Evolutionary conservation across 2,329 filamentous ascomycete genomes (phyloP), one percentile per base, ranked within the genome.

Genomic region (Colletotrichum tofieldiae): DNA sequence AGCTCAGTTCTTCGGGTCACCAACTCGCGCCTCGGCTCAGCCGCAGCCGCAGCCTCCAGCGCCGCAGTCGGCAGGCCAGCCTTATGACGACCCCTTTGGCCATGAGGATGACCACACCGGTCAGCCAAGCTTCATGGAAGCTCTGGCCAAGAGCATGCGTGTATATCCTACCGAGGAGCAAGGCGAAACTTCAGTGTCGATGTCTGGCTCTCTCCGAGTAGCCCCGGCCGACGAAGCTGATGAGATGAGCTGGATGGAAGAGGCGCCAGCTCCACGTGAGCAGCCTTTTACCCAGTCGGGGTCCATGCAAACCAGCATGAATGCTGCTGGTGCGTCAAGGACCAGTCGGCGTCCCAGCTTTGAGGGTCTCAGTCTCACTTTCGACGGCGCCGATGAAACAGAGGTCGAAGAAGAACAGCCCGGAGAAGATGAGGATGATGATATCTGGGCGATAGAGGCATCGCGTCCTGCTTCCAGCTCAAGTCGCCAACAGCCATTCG

Each of bases 371-470:
- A 63, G 60, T 41, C 45, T 63, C 35, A 26, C 62, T 45, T 35
- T 45, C 7, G 67, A 73, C n/a, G 45, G 29, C 7, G 73, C 37
- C 18, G 70, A 65, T 23, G 63, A 71, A 20, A 74, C 47, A 8
- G 67, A 73, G 29, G 54, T 65, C 41, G 32, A 66, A 5, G 72
- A 75, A 12, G 73, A 66, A 20, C 62, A 68, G 2, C 41, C 43
- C 9, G 74, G 75, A 16, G 74, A 67, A 14, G 37, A 63, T 8
- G 63, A 58, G 20, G 82, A 83, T 35, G 85, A 86, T n/a, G 85
- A 91, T 74, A 83, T 91, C 14, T 91, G 89, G 88, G 88, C 87
- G 41, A 76, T 90, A 32, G 89, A 91, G 76, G 89, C 88, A 14
- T 83, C 85, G 65, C 84, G 88, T 16, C 80, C 79, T 29, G 63